These are phyloP conservation scores for Suillus americanus DNA, from an alignment of 768 basidiomycete species.

Conservation along the genomic window DNA sequence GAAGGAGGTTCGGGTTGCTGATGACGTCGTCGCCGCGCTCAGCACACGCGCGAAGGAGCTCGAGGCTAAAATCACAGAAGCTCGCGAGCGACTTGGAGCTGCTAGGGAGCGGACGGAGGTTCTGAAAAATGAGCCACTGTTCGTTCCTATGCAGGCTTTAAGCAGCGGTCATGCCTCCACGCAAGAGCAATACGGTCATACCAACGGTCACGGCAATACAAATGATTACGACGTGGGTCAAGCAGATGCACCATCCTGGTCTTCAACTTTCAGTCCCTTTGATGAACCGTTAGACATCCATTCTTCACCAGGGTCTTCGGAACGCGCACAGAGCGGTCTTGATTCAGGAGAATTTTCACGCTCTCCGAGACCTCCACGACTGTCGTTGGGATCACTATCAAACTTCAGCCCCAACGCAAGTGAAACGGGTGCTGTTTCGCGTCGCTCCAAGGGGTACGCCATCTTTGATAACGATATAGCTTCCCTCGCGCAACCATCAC, in stretches of 20 bases:
- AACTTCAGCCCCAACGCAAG: slow-evolving; percentile 18
- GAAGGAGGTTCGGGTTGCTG: slow-evolving; percentile 55
- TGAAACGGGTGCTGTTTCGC: slow-evolving; percentile 15
- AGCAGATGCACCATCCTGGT: slow-evolving; percentile 19
- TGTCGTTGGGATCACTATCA: slow-evolving; percentile 32
- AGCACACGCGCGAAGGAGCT: slow-evolving; percentile 69
- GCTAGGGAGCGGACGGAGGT: slow-evolving; percentile 60
- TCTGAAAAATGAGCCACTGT: slow-evolving; percentile 41
- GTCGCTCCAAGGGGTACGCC: slow-evolving; percentile 39
- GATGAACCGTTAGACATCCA: slow-evolving; percentile 21
- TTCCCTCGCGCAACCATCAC: slow-evolving; percentile 23
- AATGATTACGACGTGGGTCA: slow-evolving; percentile 13
- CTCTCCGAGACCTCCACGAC: slow-evolving; percentile 29
- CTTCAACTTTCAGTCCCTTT: slow-evolving; percentile 33
- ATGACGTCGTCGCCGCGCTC: slow-evolving; percentile 64
- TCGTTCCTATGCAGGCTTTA: slow-evolving; percentile 30
- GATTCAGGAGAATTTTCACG: slow-evolving; percentile 16
- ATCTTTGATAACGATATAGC: slow-evolving; percentile 42
- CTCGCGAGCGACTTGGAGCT: slow-evolving; percentile 57
- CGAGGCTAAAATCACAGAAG: slow-evolving; percentile 66
- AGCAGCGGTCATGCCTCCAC: slow-evolving; percentile 7
- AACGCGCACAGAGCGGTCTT: slow-evolving; percentile 9
- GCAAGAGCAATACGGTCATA: slow-evolving; percentile 8
- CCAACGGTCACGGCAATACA: slow-evolving; percentile 10
- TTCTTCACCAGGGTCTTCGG: slow-evolving; percentile 15